Evolutionary conservation across 305 asterid species (phyloP).

Genomic region (Andrographis paniculata): DNA sequence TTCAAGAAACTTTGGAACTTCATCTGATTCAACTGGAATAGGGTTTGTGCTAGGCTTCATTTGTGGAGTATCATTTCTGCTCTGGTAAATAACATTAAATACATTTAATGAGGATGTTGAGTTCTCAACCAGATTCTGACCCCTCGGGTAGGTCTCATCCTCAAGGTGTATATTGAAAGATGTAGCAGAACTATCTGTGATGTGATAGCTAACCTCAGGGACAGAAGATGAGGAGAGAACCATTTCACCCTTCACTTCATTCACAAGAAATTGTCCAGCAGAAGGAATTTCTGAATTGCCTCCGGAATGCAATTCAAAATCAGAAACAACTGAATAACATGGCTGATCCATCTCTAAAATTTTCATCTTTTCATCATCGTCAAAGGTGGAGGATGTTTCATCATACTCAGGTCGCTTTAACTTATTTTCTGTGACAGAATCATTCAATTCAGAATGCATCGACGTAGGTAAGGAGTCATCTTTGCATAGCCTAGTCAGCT

Average conservation of each 20-base stretch:
- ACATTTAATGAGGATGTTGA: constrained; percentile 5
- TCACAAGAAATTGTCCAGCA: constrained; percentile 25
- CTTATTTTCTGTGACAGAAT: constrained; percentile 22
- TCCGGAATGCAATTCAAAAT: constrained; percentile 24
- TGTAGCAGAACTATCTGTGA: constrained; percentile 24
- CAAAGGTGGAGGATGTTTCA: constrained; percentile 18
- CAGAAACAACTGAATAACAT: constrained; percentile 23
- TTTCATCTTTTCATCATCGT: constrained; percentile 24
- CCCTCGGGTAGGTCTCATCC: constrained; percentile 20
- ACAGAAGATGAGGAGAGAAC: constrained; percentile 15
- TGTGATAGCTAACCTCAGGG: constrained; percentile 20
- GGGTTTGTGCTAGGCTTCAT: constrained; percentile 20
- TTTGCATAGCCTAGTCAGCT: constrained; percentile 22
- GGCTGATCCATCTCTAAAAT: constrained; percentile 22
- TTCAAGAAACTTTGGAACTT: constrained; percentile 24
- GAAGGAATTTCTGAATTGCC: constrained; percentile 26
- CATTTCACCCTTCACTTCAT: constrained; percentile 25
- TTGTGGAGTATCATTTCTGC: constrained; percentile 16
- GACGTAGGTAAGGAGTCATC: constrained; percentile 22
- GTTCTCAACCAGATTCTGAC: constrained; percentile 18
- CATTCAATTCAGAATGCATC: constrained; percentile 27
- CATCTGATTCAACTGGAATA: constrained; percentile 24
- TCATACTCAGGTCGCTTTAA: constrained; percentile 18
- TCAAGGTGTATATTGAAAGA: constrained; percentile 24
- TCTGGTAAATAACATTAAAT: constrained; percentile 16